phyloP scores from a whole-genome alignment of 2,329 filamentous ascomycete species.

The Pestalotiopsis sp. region DNA sequence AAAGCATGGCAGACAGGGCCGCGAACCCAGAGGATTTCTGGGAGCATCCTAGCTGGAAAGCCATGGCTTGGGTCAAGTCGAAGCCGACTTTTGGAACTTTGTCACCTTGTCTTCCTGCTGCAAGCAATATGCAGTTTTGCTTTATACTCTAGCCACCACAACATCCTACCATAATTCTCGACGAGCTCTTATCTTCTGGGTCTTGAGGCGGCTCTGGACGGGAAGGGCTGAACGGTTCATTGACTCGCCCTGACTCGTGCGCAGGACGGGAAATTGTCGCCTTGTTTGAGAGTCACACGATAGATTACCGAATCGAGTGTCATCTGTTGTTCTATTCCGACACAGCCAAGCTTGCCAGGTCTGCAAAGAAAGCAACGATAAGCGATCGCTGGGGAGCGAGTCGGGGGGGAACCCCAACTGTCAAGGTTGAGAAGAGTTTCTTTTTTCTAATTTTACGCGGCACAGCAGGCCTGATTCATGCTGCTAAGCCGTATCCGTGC shows the following conservation, averaged over 20 bases:
- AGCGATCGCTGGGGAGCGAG: neutral
- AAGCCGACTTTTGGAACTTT: neutral
- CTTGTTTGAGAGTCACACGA: neutral
- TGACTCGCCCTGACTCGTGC: neutral
- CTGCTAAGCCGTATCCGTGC: neutral
- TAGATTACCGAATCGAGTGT: neutral
- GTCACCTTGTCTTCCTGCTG: neutral
- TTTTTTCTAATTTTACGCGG: slow-evolving; percentile 3
- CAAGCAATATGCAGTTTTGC: neutral
- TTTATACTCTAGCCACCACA: neutral
- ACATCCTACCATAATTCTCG: neutral
- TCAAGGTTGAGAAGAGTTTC: neutral
- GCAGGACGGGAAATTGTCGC: neutral
- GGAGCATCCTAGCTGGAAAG: neutral
- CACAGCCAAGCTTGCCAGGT: neutral
- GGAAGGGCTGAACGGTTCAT: neutral
- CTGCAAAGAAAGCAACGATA: neutral
- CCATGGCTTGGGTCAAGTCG: neutral
- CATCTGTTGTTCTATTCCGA: neutral
- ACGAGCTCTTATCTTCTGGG: neutral
- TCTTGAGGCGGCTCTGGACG: neutral
- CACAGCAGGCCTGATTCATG: neutral
- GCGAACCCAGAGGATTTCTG: neutral
- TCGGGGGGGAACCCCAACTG: neutral
- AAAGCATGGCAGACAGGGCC: neutral